These are phyloP conservation scores for Mortierella hygrophila DNA, from an alignment of 192 early-diverging fungal genomes.

Conservation along the genomic window DNA sequence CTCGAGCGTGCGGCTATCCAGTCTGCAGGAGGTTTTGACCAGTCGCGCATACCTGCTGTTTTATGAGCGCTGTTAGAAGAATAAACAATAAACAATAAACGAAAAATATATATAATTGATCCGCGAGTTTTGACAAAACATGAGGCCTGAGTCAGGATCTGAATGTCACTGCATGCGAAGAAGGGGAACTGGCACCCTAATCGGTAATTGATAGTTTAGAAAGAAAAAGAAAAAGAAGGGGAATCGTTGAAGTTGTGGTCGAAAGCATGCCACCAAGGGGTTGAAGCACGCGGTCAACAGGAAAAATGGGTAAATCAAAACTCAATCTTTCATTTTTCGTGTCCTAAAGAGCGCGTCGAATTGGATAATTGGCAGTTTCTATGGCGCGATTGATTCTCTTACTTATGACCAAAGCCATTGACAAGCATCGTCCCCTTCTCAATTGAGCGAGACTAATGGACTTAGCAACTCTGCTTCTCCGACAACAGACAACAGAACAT, in stretches of 20 bases:
- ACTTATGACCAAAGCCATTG: not conserved
- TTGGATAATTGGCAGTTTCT: not conserved
- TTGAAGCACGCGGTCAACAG: not conserved
- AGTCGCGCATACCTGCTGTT: slow-evolving; percentile 61
- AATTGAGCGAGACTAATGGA: not conserved
- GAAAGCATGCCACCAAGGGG: slow-evolving; percentile 2
- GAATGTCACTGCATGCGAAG: not conserved
- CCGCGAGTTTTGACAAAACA: too few species aligned
- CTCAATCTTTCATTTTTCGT: not conserved
- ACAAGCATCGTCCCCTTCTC: not conserved
- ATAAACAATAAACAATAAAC: not conserved
- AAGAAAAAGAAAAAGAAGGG: too few species aligned
- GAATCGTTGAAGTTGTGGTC: not conserved
- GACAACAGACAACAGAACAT: not conserved
- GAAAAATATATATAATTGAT: not conserved
- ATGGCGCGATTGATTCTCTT: not conserved
- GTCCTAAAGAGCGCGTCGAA: not conserved
- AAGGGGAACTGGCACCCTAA: too few species aligned
- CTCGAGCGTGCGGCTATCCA: slow-evolving; percentile 40
- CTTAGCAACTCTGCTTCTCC: not conserved
- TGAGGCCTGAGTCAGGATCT: not conserved
- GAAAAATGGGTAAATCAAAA: not conserved
- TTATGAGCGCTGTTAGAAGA: slow-evolving; percentile 47
- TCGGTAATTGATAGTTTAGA: not conserved
- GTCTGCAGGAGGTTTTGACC: slow-evolving; percentile 52